Evolutionary conservation across 768 basidiomycete species (phyloP), one percentile per base, ranked within the genome.

Genomic region (Tulasnella sp.): DNA sequence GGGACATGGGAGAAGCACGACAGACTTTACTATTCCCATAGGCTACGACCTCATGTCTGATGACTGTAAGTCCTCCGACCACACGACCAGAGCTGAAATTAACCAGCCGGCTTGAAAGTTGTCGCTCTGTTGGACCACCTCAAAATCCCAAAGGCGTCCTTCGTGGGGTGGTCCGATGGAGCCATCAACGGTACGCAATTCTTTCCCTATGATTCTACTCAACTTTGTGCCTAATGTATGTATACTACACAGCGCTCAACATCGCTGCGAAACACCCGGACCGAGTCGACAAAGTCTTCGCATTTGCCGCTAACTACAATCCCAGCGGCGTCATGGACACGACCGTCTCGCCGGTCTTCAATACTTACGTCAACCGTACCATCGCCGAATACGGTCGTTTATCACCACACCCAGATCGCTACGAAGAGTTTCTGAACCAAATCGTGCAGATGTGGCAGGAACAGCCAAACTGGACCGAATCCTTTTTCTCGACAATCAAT

Each of bases 381-480:
- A 46, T 77, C 24, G 2, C 31, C 2, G 76, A 77, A 22, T 77
- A 77, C 50, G 48, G 41, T 22, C 46, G 58, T 3, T 9, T 77
- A n/a, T 54, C 41, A 16, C 76, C 76, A 11, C 37, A 42, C 48
- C 16, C 76, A 28, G 48, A 77, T 41, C 76, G 48, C 20, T 77
- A 77, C 76, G 50, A 77, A 6, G 76, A 50, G 2, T 77, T 77
- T n/a, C 40, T 54, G 41, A 41, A 77, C 40, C 46, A 77, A 34
- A 31, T 77, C 40, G 0, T 16, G 28, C 12, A 42, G 14, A 77
- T 77, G 76, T 77, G 76, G 76, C 2, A 28, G 31, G n/a, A 2
- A 14, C 76, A 77, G 34, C 76, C 76, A 24, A 77, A 77, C 76
- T 77, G 76, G 76, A 77, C 76, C 22, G 76, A 77, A n/a, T 9